Percentiles rank a stretch among this genome's conserved stretches.
These are phyloP conservation scores for Tuber microsphaerosporum DNA, from an alignment of 495 filamentous ascomycete genomes.

Conservation along the genomic window DNA sequence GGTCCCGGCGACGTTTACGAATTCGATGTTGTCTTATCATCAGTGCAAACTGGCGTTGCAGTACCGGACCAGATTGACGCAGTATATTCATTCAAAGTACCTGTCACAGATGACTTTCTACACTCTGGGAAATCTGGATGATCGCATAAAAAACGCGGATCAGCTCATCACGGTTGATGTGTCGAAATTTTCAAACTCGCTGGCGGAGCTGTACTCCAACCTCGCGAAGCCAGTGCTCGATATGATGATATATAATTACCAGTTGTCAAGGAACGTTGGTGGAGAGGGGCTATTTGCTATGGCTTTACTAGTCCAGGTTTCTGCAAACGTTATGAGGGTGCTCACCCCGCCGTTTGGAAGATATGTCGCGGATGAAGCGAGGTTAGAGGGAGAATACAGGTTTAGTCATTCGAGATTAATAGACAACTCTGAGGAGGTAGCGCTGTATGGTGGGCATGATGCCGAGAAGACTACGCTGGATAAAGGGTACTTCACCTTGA, in stretches of 20 bases:
- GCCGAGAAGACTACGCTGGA: slow-evolving; percentile 95
- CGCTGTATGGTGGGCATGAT: slow-evolving; percentile 86
- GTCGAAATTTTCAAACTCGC: slow-evolving; percentile 85
- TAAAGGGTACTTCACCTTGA: slow-evolving; percentile 96
- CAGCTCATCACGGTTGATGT: slow-evolving; percentile 96
- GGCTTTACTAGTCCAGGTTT: slow-evolving; percentile 86
- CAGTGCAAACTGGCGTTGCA: slow-evolving; percentile 88
- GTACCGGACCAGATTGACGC: slow-evolving; percentile 84
- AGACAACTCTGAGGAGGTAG: slow-evolving; percentile 90
- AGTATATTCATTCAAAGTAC: slow-evolving; percentile 88
- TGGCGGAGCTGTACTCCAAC: slow-evolving; percentile 94
- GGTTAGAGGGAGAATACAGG: slow-evolving; percentile 90
- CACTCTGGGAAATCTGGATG: slow-evolving; percentile 86
- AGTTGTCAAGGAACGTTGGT: slow-evolving; percentile 83
- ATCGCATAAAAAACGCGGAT: slow-evolving; percentile 97
- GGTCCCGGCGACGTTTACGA: slow-evolving; percentile 95
- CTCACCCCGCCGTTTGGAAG: slow-evolving; percentile 96
- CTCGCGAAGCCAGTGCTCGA: slow-evolving; percentile 92
- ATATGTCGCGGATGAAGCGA: slow-evolving; percentile 93
- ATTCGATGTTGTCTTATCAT: slow-evolving; percentile 98
- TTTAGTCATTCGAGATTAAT: slow-evolving; percentile 92
- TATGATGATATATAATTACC: slow-evolving; percentile 93
- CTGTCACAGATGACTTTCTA: slow-evolving; percentile 96
- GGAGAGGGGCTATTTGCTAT: slow-evolving; percentile 92
- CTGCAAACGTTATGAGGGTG: slow-evolving; percentile 84